Conservation (phyloP, 2,329 filamentous ascomycete species). For the Aureobasidium zeae region DNA sequence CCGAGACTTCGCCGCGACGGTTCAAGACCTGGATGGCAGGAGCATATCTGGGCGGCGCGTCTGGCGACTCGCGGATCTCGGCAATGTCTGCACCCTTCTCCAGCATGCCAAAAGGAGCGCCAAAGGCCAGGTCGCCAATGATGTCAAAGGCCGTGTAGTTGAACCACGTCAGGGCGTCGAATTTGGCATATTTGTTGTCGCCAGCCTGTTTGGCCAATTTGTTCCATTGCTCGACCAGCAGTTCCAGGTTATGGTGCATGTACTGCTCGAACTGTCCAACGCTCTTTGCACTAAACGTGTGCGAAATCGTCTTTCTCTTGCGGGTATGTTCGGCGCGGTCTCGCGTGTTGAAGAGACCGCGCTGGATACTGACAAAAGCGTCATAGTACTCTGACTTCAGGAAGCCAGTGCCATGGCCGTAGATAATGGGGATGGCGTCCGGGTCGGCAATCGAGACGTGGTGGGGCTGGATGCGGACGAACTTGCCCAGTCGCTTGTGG, state of each 20-base stretch:
- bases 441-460: constrained; percentile 77
- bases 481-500: constrained; percentile 67
- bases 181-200: constrained; percentile 48
- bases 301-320: constrained; percentile 80
- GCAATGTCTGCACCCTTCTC: constrained; percentile 65
- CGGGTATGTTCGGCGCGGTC: constrained; percentile 72
- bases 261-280: constrained; percentile 82
- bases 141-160: constrained; percentile 57
- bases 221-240: constrained; percentile 67
- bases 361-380: constrained; percentile 76
- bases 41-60: constrained; percentile 56
- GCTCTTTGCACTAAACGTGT: constrained; percentile 77
- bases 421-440: constrained; percentile 64
- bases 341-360: constrained; percentile 83
- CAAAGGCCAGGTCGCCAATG: constrained; percentile 58
- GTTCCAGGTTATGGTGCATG: constrained; percentile 68
- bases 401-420: constrained; percentile 52
- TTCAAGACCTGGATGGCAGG: constrained; percentile 83
- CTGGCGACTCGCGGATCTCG: constrained; percentile 56
- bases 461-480: constrained; percentile 75
- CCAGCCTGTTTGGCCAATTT: constrained; percentile 45
- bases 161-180: constrained; percentile 75
- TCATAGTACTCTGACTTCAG: constrained; percentile 71
- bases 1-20: constrained; percentile 73
- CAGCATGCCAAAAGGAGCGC: constrained; percentile 76